A percentile compares a stretch with the other conserved stretches of the same genome.
Conservation (phyloP, 148 eudicot species). For the Rhododendron vialii region DNA sequence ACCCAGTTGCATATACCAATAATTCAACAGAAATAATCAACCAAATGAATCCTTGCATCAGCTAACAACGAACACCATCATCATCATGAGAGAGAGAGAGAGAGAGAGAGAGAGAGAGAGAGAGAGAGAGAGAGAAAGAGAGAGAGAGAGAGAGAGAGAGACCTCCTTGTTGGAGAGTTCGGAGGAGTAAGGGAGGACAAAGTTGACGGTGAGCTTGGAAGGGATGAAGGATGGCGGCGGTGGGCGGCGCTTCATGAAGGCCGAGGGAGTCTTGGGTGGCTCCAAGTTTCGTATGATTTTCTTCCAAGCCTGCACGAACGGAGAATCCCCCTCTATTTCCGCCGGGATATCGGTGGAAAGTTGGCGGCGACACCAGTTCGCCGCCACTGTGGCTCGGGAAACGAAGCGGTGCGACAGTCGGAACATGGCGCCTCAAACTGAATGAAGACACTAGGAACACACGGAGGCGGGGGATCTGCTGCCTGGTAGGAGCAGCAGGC, state of each 20-base stretch:
- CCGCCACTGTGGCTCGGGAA: slow-evolving; percentile 10
- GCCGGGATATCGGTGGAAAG: slow-evolving; percentile 36
- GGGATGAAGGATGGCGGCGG: slow-evolving; percentile 41
- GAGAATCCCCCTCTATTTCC: slow-evolving; percentile 12
- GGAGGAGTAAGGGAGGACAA: slow-evolving; percentile 43
- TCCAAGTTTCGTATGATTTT: slow-evolving; percentile 39
- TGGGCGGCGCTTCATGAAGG: slow-evolving; percentile 39
- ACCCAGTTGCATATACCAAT: neutral
- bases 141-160: slow-evolving; percentile 5
- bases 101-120: too few relatives aligned
- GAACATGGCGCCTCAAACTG: slow-evolving; percentile 29
- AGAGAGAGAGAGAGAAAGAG: neutral
- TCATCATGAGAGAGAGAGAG: too few relatives aligned
- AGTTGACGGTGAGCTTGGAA: slow-evolving; percentile 48
- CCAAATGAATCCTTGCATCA: neutral
- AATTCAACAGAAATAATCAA: neutral
- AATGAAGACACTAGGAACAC: neutral
- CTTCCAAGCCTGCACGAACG: slow-evolving; percentile 51
- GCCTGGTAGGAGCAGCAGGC: too few relatives aligned
- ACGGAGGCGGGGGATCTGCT: too few relatives aligned
- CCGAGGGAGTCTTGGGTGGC: slow-evolving; percentile 51
- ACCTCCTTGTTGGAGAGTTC: slow-evolving; percentile 41
- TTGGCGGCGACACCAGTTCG: slow-evolving; percentile 22
- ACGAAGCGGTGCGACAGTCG: slow-evolving; percentile 21
- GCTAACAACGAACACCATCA: neutral